Evolutionary conservation across 2,329 filamentous ascomycete genomes (phyloP).

Genomic region (Didymella pinodella): DNA sequence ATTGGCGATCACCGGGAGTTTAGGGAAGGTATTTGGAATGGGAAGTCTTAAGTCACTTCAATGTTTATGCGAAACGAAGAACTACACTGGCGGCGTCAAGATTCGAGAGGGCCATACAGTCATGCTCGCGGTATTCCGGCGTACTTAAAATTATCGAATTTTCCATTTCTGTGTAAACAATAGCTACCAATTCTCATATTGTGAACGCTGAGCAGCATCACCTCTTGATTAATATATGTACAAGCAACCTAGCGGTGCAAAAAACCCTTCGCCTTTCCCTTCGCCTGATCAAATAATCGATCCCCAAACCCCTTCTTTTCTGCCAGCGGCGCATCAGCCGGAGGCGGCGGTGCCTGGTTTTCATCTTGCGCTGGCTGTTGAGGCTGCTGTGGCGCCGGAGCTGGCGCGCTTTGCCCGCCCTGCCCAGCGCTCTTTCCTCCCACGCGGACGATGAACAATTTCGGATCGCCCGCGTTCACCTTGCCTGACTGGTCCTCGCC

Average conservation of each 20-base stretch:
- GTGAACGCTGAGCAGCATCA: no score
- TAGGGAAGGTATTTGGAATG: no score
- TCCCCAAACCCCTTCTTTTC: conserved; percentile 10
- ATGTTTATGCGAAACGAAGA: no score
- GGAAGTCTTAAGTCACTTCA: no score
- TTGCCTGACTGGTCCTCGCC: conserved; percentile 16
- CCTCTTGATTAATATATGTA: no score
- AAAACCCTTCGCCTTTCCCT: conserved; percentile 12
- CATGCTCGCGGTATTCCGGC: no score
- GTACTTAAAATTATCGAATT: no score
- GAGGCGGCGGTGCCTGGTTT: neutral
- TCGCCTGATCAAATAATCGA: conserved; percentile 6
- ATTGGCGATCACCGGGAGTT: no score
- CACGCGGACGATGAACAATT: conserved; percentile 8
- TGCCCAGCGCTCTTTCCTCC: conserved; percentile 13
- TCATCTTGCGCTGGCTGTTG: neutral
- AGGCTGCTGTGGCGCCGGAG: neutral
- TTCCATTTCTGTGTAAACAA: no score
- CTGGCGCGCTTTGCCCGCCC: neutral
- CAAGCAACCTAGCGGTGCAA: neutral
- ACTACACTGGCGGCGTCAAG: no score
- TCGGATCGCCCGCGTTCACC: conserved; percentile 18
- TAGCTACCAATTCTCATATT: no score
- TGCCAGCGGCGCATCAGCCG: conserved; percentile 1
- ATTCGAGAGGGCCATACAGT: no score